Evolutionary conservation across 306 rosid species (phyloP).

Genomic region (Quercus engelmannii): DNA sequence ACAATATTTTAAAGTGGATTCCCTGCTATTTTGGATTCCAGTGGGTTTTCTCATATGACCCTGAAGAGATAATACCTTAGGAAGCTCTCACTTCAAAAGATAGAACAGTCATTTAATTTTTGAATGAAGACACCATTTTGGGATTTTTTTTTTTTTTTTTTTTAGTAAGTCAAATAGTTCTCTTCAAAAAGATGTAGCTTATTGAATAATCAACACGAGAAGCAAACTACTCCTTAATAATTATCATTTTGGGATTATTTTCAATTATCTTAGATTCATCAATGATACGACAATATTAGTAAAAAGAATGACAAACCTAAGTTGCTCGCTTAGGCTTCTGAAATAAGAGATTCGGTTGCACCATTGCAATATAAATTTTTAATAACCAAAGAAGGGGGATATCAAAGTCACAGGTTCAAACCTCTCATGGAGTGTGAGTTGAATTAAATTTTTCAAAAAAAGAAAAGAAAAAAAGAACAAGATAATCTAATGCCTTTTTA

Average conservation of each 20-base stretch:
- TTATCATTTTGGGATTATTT: neutral
- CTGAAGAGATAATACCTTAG: neutral
- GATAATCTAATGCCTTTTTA: neutral
- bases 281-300: neutral
- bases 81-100: neutral
- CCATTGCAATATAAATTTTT: neutral
- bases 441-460: neutral
- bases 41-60: neutral
- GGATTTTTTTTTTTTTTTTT: neutral
- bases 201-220: too few relatives aligned
- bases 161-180: too few relatives aligned
- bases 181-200: too few relatives aligned
- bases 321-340: neutral
- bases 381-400: neutral
- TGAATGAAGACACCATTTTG: neutral
- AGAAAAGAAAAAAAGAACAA: neutral
- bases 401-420: neutral
- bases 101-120: neutral
- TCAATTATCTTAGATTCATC: neutral
- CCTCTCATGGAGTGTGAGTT: neutral
- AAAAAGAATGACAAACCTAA: neutral
- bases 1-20: neutral
- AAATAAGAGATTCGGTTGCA: neutral
- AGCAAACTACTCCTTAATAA: too few relatives aligned
- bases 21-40: neutral